Evolutionary conservation across 805 yeast species (phyloP).

Genomic region (Candida wancherniae): DNA sequence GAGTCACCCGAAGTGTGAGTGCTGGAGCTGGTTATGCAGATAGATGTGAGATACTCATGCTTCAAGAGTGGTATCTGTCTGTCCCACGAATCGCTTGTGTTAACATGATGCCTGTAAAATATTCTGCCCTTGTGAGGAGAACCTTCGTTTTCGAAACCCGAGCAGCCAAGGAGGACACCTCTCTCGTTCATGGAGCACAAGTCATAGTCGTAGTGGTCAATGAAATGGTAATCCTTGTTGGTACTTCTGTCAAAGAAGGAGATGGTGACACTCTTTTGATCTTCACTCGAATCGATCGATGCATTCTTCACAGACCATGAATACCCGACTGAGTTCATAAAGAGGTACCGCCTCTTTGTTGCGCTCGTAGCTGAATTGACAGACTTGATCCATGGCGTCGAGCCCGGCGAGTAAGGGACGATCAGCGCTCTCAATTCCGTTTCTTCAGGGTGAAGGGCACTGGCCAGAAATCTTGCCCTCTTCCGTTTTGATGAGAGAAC

Average conservation of each 20-base stretch:
- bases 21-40: slow-evolving; percentile 48
- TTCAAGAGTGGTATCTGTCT: slow-evolving; percentile 47
- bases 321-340: slow-evolving; percentile 78
- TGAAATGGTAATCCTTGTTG: slow-evolving; percentile 80
- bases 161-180: slow-evolving; percentile 57
- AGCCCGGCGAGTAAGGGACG: slow-evolving; percentile 77
- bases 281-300: slow-evolving; percentile 13
- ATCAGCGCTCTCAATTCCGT: slow-evolving; percentile 23
- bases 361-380: slow-evolving; percentile 27
- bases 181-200: slow-evolving; percentile 65
- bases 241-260: slow-evolving; percentile 76
- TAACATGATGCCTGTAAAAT: slow-evolving; percentile 65
- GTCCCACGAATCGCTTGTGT: slow-evolving; percentile 68
- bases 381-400: slow-evolving; percentile 66
- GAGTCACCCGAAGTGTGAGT: slow-evolving; percentile 29
- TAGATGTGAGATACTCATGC: slow-evolving; percentile 61
- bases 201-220: slow-evolving; percentile 67
- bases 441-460: neutral
- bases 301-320: slow-evolving; percentile 62
- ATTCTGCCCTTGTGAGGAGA: slow-evolving; percentile 36
- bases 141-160: slow-evolving; percentile 21
- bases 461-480: slow-evolving; percentile 6
- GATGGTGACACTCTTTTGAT: slow-evolving; percentile 69
- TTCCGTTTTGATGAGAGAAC: slow-evolving; percentile 10
- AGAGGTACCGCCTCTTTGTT: slow-evolving; percentile 58